Conservation (phyloP, 352 stramenopile genomes). For the Phytopythium montanum region DNA sequence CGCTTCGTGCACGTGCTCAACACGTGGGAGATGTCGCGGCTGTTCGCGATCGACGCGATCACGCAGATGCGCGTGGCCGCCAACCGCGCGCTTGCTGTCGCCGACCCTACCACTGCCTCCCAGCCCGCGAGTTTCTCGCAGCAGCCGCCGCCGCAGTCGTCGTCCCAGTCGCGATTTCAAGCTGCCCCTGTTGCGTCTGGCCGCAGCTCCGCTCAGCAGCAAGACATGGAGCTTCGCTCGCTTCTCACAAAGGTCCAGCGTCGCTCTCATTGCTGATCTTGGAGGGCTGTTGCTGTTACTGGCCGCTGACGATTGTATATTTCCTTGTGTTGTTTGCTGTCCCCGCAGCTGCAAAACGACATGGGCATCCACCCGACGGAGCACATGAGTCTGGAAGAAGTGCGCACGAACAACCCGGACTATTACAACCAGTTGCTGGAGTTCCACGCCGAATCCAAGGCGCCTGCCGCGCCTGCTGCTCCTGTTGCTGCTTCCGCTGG, state of each 20-base stretch:
- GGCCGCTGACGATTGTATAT: background rate
- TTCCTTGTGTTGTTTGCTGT: background rate
- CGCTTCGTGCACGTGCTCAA: constrained; percentile 85
- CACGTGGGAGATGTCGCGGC: constrained; percentile 67
- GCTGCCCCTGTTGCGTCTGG: background rate
- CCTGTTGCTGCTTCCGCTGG: constrained; percentile 3
- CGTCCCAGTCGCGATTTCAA: constrained; percentile 3
- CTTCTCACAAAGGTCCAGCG: constrained; percentile 52
- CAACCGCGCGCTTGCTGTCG: constrained; percentile 47
- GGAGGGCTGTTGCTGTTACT: background rate
- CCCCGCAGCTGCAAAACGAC: constrained; percentile 67
- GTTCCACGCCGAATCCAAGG: constrained; percentile 46
- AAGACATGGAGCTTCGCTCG: constrained; percentile 77
- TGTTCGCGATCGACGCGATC: constrained; percentile 58
- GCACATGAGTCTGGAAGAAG: constrained; percentile 84
- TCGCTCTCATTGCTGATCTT: too few species aligned
- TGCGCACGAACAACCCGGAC: constrained; percentile 79
- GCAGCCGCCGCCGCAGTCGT: constrained; percentile 17
- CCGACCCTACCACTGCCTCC: constrained; percentile 31
- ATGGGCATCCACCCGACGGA: constrained; percentile 85
- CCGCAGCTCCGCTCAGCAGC: constrained; percentile 24
- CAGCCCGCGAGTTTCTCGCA: constrained; percentile 52
- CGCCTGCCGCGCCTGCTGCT: constrained; percentile 10
- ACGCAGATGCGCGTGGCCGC: constrained; percentile 64
- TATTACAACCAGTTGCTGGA: constrained; percentile 82